These are phyloP conservation scores for Casaregolazyma suthepensis DNA, from an alignment of 1,139 yeast genomes.

Conservation along the genomic window DNA sequence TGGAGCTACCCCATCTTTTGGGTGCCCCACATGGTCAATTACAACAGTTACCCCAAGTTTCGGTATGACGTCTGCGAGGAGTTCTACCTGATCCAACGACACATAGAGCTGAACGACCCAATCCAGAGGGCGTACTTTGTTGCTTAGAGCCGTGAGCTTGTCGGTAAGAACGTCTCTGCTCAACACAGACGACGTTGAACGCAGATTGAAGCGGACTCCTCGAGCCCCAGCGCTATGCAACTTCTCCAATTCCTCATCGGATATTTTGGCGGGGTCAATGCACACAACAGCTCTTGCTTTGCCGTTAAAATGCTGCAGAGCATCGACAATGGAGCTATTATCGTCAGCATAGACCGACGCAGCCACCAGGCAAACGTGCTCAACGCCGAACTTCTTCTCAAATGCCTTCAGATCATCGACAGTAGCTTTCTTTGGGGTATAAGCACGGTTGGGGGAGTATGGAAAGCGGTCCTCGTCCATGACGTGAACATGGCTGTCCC, in stretches of 20 bases:
- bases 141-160: background rate
- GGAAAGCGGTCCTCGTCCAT: constrained; percentile 7
- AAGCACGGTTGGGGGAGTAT: constrained; percentile 5
- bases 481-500: constrained; percentile 11
- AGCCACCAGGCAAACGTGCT: constrained; percentile 6
- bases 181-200: background rate
- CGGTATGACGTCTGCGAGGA: constrained; percentile 6
- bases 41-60: constrained; percentile 9
- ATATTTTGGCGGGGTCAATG: constrained; percentile 5
- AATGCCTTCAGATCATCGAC: constrained; percentile 4
- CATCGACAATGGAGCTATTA: constrained; percentile 2
- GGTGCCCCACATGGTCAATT: constrained; percentile 7
- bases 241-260: constrained; percentile 3
- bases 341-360: constrained; percentile 8
- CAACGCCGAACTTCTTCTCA: constrained; percentile 5
- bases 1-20: constrained; percentile 4
- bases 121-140: constrained; percentile 1
- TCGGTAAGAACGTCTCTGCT: constrained; percentile 1
- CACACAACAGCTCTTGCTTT: constrained; percentile 7
- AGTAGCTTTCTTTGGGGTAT: constrained; percentile 5
- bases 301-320: constrained; percentile 2
- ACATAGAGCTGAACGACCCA: constrained; percentile 10
- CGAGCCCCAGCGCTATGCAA: constrained; percentile 8
- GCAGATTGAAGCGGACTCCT: constrained; percentile 9
- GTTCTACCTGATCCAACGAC: constrained; percentile 8